A percentile compares a stretch with the other conserved stretches of the same genome.
Evolutionary conservation across 1,139 yeast species (phyloP).

Genomic region (Candida sojae): DNA sequence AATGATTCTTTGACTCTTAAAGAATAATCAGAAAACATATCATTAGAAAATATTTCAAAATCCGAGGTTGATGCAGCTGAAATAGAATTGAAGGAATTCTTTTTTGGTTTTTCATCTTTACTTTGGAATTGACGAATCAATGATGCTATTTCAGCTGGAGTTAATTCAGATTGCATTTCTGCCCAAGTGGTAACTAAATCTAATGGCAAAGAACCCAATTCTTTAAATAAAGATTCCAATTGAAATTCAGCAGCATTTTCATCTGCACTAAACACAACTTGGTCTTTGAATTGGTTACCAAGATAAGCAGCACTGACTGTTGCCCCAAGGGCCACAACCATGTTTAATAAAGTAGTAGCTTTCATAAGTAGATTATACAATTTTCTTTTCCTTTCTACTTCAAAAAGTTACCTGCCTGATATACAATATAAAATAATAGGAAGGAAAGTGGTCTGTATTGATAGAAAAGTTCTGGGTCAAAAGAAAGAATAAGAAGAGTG

Average conservation of each 20-base stretch:
- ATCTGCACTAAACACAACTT: constrained; percentile 10
- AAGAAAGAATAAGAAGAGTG: background rate
- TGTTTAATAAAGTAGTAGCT: background rate
- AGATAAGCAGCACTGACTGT: constrained; percentile 8
- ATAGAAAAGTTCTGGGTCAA: background rate
- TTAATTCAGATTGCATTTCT: constrained; percentile 20
- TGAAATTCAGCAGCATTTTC: background rate
- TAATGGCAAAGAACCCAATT: constrained; percentile 3
- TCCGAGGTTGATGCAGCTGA: background rate
- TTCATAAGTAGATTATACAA: background rate
- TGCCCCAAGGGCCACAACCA: constrained; percentile 5
- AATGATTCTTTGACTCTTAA: constrained; percentile 42
- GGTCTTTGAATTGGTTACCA: constrained; percentile 8
- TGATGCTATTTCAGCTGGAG: constrained; percentile 18
- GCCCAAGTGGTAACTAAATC: constrained; percentile 22
- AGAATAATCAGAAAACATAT: constrained; percentile 34
- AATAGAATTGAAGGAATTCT: constrained; percentile 5
- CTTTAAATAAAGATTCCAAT: constrained; percentile 1
- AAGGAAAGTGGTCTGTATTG: background rate
- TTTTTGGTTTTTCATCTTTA: constrained; percentile 8
- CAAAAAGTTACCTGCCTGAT: too few species aligned
- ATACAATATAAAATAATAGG: background rate
- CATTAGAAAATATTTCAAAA: constrained; percentile 24
- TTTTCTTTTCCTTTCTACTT: background rate
- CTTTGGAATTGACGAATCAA: constrained; percentile 20